These are phyloP conservation scores for Nepenthes gracilis DNA, from an alignment of 148 eudicot genomes.

Conservation along the genomic window DNA sequence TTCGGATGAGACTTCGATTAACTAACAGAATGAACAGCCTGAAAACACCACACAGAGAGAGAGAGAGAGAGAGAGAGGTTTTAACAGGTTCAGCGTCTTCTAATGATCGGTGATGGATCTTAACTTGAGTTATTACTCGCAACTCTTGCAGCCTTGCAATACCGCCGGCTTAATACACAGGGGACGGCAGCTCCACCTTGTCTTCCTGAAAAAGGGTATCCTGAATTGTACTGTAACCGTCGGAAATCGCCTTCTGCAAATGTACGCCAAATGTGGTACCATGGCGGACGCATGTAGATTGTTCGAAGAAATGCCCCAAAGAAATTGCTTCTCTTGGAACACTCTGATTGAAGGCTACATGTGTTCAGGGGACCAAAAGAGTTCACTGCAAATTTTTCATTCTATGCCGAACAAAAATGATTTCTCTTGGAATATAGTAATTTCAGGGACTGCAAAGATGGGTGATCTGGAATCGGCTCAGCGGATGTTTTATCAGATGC, in stretches of 20 bases:
- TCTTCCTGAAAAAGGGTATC: slow-evolving; percentile 70
- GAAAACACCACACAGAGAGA: too few relatives aligned
- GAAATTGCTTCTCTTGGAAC: slow-evolving; percentile 65
- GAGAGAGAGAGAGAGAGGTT: too few relatives aligned
- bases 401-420: slow-evolving; percentile 56
- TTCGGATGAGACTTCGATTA: too few relatives aligned
- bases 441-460: slow-evolving; percentile 44
- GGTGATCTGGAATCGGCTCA: slow-evolving; percentile 49
- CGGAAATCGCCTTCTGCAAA: slow-evolving; percentile 63
- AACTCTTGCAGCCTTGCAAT: slow-evolving; percentile 40
- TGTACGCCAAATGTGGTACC: slow-evolving; percentile 38
- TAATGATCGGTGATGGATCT: slow-evolving; percentile 28
- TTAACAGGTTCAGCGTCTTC: too few relatives aligned
- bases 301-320: slow-evolving; percentile 67
- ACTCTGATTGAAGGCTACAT: slow-evolving; percentile 57
- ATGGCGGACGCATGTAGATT: slow-evolving; percentile 40
- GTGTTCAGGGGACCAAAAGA: slow-evolving; percentile 24
- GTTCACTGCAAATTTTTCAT: slow-evolving; percentile 31
- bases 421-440: slow-evolving; percentile 74
- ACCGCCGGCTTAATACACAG: slow-evolving; percentile 25
- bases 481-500: slow-evolving; percentile 62
- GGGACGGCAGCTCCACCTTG: slow-evolving; percentile 57
- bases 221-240: slow-evolving; percentile 30
- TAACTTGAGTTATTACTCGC: slow-evolving; percentile 37
- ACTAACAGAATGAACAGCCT: too few relatives aligned